These are phyloP conservation scores for Trichosanthes cucumerina DNA, from an alignment of 306 rosid species.

Conservation along the genomic window DNA sequence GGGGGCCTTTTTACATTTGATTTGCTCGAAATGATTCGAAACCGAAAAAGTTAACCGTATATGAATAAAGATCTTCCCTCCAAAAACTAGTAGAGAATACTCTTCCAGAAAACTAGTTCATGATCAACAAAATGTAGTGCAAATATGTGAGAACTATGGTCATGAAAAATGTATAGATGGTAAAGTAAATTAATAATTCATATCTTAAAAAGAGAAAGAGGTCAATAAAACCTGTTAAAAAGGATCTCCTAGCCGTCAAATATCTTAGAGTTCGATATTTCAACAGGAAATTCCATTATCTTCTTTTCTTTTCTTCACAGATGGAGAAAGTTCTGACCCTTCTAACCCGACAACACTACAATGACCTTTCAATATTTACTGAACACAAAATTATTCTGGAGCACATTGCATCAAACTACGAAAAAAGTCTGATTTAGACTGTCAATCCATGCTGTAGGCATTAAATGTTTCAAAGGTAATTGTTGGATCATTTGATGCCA, in stretches of 20 bases:
- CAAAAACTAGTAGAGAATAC: no score
- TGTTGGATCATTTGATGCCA: conserved; percentile 18
- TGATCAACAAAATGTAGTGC: no score
- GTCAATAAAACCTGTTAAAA: conserved; percentile 27
- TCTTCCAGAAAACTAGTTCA: no score
- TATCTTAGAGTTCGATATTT: conserved; percentile 25
- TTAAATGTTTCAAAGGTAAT: conserved; percentile 18
- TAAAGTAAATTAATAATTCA: neutral
- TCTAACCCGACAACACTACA: conserved; percentile 33
- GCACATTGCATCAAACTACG: conserved; percentile 15
- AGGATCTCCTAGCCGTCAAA: conserved; percentile 25
- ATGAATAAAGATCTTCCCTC: neutral
- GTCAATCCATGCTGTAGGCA: neutral
- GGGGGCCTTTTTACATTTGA: neutral
- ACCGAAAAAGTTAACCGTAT: neutral
- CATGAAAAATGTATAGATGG: neutral
- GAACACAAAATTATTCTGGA: conserved; percentile 19
- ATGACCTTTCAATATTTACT: conserved; percentile 26
- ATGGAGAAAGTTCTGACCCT: conserved; percentile 10
- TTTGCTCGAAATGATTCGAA: neutral
- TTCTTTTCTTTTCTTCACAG: conserved; percentile 25
- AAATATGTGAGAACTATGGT: conserved; percentile 5
- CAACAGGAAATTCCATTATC: conserved; percentile 16
- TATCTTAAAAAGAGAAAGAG: conserved; percentile 43
- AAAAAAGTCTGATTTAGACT: neutral